phyloP scores from a whole-genome alignment of 768 basidiomycete species.

The Tubosaeta brunneosetosa region DNA sequence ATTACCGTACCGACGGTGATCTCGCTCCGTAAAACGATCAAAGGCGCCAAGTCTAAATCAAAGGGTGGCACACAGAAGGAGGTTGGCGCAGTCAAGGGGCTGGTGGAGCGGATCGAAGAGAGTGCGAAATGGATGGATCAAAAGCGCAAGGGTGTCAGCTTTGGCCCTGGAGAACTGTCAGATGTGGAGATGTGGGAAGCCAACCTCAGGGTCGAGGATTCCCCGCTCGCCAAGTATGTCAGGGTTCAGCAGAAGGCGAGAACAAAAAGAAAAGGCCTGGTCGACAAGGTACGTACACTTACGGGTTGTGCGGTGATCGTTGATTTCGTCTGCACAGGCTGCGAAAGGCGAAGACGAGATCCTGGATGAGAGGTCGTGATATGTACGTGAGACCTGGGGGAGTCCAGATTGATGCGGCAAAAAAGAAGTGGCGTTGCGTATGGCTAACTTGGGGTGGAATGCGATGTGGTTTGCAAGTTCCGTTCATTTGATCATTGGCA shows the following conservation, averaged over 20 bases:
- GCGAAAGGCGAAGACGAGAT: constrained; percentile 68
- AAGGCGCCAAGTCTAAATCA: constrained; percentile 46
- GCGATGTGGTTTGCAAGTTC: background rate
- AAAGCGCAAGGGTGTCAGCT: constrained; percentile 61
- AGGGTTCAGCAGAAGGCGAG: constrained; percentile 77
- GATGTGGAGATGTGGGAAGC: constrained; percentile 76
- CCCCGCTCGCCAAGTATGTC: constrained; percentile 79
- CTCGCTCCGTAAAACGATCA: constrained; percentile 68
- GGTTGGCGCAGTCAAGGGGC: constrained; percentile 57
- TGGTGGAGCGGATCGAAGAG: constrained; percentile 87
- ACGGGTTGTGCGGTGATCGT: background rate
- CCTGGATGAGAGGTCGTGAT: constrained; percentile 41
- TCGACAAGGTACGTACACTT: constrained; percentile 60
- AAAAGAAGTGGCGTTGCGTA: background rate
- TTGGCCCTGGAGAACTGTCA: constrained; percentile 66
- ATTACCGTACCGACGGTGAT: constrained; percentile 75
- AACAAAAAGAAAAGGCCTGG: constrained; percentile 62
- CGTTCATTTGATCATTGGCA: constrained; percentile 1
- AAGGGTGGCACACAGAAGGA: constrained; percentile 46
- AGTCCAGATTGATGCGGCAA: background rate
- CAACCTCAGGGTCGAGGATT: constrained; percentile 54
- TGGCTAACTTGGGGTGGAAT: background rate
- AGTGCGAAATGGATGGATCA: constrained; percentile 75
- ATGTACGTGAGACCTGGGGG: background rate
- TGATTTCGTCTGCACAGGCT: constrained; percentile 45